phyloP scores from a whole-genome alignment of 2,329 filamentous ascomycete genomes.

The Cylindrodendrum hubeiense region DNA sequence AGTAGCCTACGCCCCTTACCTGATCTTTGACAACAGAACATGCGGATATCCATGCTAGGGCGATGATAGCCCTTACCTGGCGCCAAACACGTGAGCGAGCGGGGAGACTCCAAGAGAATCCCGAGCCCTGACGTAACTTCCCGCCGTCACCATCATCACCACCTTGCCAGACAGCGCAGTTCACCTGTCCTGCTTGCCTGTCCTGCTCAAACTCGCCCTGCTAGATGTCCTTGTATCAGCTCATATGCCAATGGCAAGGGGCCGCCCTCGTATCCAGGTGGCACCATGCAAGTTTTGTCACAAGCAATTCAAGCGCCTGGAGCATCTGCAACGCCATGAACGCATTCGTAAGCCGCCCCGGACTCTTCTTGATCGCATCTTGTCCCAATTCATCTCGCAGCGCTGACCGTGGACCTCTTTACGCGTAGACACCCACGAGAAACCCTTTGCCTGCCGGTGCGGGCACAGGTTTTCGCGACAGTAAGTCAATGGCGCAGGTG shows the following conservation, averaged over 20 bases:
- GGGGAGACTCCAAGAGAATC: background rate
- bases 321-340: slow-evolving; percentile 25
- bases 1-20: no score
- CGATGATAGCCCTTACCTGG: no score
- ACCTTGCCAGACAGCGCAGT: no score
- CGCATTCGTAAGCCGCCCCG: slow-evolving; percentile 15
- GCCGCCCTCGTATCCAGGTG: slow-evolving; percentile 24
- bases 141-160: background rate
- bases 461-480: slow-evolving; percentile 9
- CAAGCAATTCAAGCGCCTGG: slow-evolving; percentile 25
- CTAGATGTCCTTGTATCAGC: background rate
- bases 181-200: background rate
- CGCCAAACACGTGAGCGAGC: background rate
- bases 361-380: background rate
- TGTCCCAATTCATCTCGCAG: background rate
- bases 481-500: slow-evolving; percentile 3
- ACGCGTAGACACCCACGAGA: slow-evolving; percentile 8
- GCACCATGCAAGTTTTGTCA: slow-evolving; percentile 28
- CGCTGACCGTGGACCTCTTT: background rate
- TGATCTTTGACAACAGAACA: no score
- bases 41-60: background rate
- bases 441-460: slow-evolving; percentile 9
- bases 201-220: background rate
- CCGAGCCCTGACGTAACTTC: background rate
- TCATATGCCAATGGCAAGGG: slow-evolving; percentile 15